Conservation (phyloP, 2,329 filamentous ascomycete genomes). For the Cladobotryum protrusum region DNA sequence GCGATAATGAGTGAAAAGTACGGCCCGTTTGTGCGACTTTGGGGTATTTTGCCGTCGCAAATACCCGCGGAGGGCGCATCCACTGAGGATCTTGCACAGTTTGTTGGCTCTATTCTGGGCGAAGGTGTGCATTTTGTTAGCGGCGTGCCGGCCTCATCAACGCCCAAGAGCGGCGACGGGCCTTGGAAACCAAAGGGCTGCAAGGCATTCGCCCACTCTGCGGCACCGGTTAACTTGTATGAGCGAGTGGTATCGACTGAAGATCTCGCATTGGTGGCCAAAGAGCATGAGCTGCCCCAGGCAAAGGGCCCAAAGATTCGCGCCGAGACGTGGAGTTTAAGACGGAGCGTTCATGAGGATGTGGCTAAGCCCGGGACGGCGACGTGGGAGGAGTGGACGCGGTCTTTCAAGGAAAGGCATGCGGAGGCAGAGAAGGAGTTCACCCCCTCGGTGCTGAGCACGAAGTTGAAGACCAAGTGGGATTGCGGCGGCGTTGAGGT, state of each 20-base stretch:
- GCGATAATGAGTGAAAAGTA: constrained; percentile 15
- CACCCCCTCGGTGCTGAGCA: constrained; percentile 31
- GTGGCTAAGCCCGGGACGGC: constrained; percentile 46
- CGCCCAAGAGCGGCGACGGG: neutral
- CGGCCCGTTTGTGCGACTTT: constrained; percentile 48
- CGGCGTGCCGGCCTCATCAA: constrained; percentile 39
- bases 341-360: constrained; percentile 56
- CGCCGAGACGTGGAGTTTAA: constrained; percentile 57
- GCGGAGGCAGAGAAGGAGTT: constrained; percentile 35
- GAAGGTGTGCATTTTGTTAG: constrained; percentile 56
- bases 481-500: constrained; percentile 37
- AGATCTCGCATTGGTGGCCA: constrained; percentile 35
- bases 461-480: constrained; percentile 37
- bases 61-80: constrained; percentile 38
- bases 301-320: constrained; percentile 15
- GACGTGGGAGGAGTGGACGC: constrained; percentile 57
- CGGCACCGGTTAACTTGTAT: constrained; percentile 47
- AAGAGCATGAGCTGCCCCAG: constrained; percentile 25
- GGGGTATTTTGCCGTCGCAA: constrained; percentile 43
- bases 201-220: constrained; percentile 44
- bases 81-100: constrained; percentile 39
- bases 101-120: constrained; percentile 47
- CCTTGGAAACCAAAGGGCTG: constrained; percentile 45
- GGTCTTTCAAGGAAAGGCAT: constrained; percentile 47
- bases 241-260: constrained; percentile 42